These are phyloP conservation scores for Botrytis fragariae DNA, from an alignment of 2,329 filamentous ascomycete genomes.

Conservation along the genomic window DNA sequence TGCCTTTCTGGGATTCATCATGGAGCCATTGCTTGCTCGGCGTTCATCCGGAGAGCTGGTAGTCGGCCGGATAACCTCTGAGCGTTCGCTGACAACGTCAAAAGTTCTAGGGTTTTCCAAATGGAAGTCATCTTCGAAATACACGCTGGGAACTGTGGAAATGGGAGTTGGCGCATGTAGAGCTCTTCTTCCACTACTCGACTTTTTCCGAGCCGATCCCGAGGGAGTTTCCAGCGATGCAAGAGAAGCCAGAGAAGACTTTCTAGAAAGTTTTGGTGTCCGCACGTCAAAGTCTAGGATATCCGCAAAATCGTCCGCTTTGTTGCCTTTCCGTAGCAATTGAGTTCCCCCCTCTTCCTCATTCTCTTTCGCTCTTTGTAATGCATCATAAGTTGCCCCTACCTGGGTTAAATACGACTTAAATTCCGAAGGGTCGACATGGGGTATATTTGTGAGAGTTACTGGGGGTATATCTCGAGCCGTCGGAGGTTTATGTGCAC, in stretches of 20 bases:
- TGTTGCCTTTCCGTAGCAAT: constrained; percentile 35
- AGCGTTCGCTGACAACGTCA: constrained; percentile 92
- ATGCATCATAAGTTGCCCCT: constrained; percentile 81
- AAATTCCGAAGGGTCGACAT: constrained; percentile 77
- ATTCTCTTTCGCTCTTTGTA: constrained; percentile 78
- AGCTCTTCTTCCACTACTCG: constrained; percentile 55
- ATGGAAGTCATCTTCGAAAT: constrained; percentile 93
- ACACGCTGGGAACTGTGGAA: constrained; percentile 87
- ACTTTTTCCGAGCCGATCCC: constrained; percentile 46
- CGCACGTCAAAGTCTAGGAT: constrained; percentile 40
- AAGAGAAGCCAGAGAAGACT: constrained; percentile 44
- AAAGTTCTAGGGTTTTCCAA: constrained; percentile 95
- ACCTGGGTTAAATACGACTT: constrained; percentile 82
- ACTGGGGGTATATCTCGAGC: constrained; percentile 91
- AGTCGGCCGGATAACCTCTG: constrained; percentile 75
- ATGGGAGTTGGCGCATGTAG: constrained; percentile 78
- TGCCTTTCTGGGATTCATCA: constrained; percentile 70
- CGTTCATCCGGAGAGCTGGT: constrained; percentile 55
- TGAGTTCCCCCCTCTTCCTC: constrained; percentile 58
- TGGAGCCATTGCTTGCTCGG: constrained; percentile 54
- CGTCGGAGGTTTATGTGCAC: constrained; percentile 77
- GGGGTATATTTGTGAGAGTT: constrained; percentile 80
- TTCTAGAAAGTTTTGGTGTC: constrained; percentile 36
- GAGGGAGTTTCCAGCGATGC: constrained; percentile 35
- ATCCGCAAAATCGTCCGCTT: constrained; percentile 42